Base-by-base conservation (phyloP, 2,329 filamentous ascomycete species). In the Ophiostoma sp. region DNA sequence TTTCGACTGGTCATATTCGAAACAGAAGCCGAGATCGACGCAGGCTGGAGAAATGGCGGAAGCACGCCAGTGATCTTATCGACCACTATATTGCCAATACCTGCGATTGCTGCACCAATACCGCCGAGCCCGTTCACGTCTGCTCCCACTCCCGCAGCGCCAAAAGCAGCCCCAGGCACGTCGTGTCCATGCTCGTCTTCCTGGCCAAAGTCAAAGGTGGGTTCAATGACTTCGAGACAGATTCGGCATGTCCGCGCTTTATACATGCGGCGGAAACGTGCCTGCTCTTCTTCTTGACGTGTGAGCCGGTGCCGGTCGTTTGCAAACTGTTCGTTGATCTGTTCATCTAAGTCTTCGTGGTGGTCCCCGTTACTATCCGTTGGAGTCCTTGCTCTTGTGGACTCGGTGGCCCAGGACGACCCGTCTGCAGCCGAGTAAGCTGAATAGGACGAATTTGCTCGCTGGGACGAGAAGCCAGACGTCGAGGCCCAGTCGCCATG, bases 231-330 rank as follows among this genome's bases (percentile, higher is more conserved):
- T 65, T 97, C 94, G 57, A 97, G 83, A 78, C 94, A 98, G 73
- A 98, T 97, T 71, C 94, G 90, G 79, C 94, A 98, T 72, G 88
- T 90, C 74, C 93, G 86, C 35, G 90, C 85, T 52, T 87, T 86
- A 78, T 92, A 94, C 72, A 87, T 85, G 69, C 75, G 74, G 64
- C 68, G 54, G 41, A 67, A 72, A 48, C 48, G 68, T 0, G 65
- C 64, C n/a, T 68, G 65, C 17, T 69, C 68, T 31, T 70, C 54
- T 48, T 67, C 67, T 39, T 65, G 20, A 20, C 35, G 20, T n/a
- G 54, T 36, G 27, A 60, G 54, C n/a, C 13, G 35, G 64, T 17
- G 44, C 27, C 44, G 35, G 35, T 54, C 66, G 66, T 52, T 31
- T n/a, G 27, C 27, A 41, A 48, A 27, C 17, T 27, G 35, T 20